Evolutionary conservation across 768 basidiomycete species (phyloP).

Genomic region (Hygrophorus pudorinus): DNA sequence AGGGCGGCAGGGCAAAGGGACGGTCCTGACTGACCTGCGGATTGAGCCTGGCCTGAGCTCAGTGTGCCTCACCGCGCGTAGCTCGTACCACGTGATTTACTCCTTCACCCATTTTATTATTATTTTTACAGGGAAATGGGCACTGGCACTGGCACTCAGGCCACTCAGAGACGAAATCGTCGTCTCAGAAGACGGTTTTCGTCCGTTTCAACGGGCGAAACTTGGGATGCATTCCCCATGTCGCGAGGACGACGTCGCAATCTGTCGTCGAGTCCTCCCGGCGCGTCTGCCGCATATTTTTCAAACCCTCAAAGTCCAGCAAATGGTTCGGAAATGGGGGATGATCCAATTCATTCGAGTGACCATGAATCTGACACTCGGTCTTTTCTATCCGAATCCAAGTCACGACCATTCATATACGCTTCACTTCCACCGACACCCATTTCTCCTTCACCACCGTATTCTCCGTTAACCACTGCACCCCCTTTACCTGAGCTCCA

Average conservation of each 20-base stretch:
- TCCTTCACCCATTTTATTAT: too few species aligned
- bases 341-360: background rate
- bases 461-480: conserved; percentile 16
- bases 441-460: conserved; percentile 37
- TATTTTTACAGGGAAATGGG: too few species aligned
- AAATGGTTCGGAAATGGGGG: background rate
- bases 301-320: background rate
- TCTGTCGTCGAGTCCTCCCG: background rate
- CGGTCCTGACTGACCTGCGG: too few species aligned
- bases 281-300: background rate
- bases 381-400: background rate
- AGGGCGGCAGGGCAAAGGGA: too few species aligned
- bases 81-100: too few species aligned
- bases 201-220: background rate
- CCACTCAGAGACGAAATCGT: conserved; percentile 1
- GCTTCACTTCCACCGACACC: conserved; percentile 71
- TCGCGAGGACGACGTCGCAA: background rate
- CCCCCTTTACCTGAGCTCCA: conserved; percentile 21
- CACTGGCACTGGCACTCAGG: too few species aligned
- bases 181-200: conserved; percentile 6
- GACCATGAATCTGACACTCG: background rate
- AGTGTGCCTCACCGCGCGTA: too few species aligned
- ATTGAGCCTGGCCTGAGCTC: too few species aligned
- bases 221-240: background rate
- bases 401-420: conserved; percentile 40